Evolutionary conservation across 306 rosid species (phyloP).

Genomic region (Lathyrus tuberosus): DNA sequence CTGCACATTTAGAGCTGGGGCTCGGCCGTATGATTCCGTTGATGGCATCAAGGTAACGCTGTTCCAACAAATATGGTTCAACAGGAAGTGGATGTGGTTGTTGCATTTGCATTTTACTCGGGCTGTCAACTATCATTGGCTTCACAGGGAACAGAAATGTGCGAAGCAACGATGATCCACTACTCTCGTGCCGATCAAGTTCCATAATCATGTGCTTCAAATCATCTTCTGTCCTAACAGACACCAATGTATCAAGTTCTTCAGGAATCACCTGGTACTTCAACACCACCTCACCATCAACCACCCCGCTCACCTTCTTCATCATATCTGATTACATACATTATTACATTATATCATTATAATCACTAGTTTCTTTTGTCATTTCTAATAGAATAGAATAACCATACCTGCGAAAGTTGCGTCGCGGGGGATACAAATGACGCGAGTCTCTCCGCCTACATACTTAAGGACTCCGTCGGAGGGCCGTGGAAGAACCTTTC

Average conservation of each 20-base stretch:
- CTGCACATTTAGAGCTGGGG: constrained; percentile 10
- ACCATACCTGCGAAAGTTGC: constrained; percentile 58
- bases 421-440: constrained; percentile 59
- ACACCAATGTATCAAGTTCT: constrained; percentile 70
- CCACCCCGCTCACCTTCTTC: constrained; percentile 54
- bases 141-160: constrained; percentile 63
- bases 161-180: constrained; percentile 57
- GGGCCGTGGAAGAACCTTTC: constrained; percentile 77
- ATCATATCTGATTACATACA: constrained; percentile 53
- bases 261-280: constrained; percentile 69
- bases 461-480: constrained; percentile 73
- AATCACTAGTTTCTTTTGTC: not conserved
- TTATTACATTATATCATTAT: too few species aligned
- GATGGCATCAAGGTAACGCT: constrained; percentile 75
- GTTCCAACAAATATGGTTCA: constrained; percentile 56
- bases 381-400: not conserved
- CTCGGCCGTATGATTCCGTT: constrained; percentile 57
- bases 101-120: not conserved
- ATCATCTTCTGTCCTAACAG: constrained; percentile 69
- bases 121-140: constrained; percentile 46
- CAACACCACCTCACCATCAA: constrained; percentile 64
- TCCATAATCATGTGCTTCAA: constrained; percentile 80
- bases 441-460: constrained; percentile 91
- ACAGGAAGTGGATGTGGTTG: not conserved
- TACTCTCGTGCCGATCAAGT: constrained; percentile 52